Conservation (phyloP, 2,329 filamentous ascomycete genomes). For the Fusarium siculi region DNA sequence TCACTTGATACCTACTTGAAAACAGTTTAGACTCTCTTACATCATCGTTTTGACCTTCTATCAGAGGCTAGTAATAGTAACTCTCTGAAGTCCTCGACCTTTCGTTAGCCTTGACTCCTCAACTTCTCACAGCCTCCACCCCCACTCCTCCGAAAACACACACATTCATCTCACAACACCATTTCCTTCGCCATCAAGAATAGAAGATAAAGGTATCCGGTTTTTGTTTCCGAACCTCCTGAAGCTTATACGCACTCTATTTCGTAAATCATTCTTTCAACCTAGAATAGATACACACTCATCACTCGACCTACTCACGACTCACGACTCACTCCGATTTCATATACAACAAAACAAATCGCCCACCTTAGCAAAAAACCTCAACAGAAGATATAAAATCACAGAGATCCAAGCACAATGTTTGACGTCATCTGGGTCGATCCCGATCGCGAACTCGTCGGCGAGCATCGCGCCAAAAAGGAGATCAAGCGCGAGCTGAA, state of each 20-base stretch:
- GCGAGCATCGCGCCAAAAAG: constrained; percentile 63
- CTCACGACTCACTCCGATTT: background rate
- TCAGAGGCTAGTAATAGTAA: background rate
- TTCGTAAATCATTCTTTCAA: background rate
- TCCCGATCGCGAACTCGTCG: constrained; percentile 62
- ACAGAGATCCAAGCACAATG: constrained; percentile 52
- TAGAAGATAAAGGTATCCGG: background rate
- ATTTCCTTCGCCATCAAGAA: background rate
- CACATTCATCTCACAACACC: background rate
- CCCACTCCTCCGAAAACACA: background rate
- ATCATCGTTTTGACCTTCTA: background rate
- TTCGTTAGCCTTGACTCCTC: background rate
- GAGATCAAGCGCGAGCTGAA: constrained; percentile 51
- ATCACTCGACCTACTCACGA: background rate
- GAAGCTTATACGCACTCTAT: background rate
- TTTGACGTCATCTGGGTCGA: constrained; percentile 71
- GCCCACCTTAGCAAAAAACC: background rate
- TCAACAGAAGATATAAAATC: background rate
- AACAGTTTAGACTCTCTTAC: background rate
- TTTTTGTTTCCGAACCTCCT: background rate
- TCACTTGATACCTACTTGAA: background rate
- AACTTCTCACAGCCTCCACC: background rate
- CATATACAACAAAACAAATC: background rate
- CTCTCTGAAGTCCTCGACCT: background rate
- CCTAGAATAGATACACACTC: constrained; percentile 1